phyloP scores from a whole-genome alignment of 1,139 yeast species.

The Geotrichum armillariae region DNA sequence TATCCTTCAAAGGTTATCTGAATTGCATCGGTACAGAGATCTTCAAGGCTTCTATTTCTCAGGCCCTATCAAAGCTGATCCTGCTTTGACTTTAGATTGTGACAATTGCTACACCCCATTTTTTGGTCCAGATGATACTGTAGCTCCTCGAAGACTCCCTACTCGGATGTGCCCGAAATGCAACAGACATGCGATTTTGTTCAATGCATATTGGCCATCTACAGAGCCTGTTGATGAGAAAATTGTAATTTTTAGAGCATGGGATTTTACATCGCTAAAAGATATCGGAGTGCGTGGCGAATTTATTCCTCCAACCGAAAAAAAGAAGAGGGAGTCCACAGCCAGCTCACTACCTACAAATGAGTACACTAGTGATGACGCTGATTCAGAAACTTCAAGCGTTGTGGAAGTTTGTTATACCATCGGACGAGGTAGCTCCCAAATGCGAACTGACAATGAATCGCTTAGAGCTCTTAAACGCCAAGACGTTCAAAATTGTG shows the following conservation, averaged over 20 bases:
- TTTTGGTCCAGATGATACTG: constrained; percentile 19
- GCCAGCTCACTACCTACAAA: too few species aligned
- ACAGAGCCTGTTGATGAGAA: constrained; percentile 16
- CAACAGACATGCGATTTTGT: constrained; percentile 34
- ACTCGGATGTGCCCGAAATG: constrained; percentile 35
- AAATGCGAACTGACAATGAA: too few species aligned
- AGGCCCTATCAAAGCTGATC: constrained; percentile 25
- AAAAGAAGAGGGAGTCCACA: constrained; percentile 1
- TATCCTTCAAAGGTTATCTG: constrained; percentile 8
- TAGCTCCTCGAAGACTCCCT: constrained; percentile 11
- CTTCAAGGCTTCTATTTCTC: constrained; percentile 23
- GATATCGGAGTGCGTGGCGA: constrained; percentile 13
- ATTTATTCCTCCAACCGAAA: constrained; percentile 1
- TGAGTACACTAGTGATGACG: too few species aligned
- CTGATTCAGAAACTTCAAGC: too few species aligned
- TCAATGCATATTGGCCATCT: constrained; percentile 35
- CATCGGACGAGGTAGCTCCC: too few species aligned
- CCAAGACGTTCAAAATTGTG: too few species aligned
- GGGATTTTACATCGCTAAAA: constrained; percentile 15
- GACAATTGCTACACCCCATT: constrained; percentile 31
- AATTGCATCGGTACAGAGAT: constrained; percentile 1
- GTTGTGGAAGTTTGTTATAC: too few species aligned
- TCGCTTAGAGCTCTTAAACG: too few species aligned
- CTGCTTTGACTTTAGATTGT: constrained; percentile 25
- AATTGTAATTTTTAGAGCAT: constrained; percentile 24